Conservation (phyloP, 768 basidiomycete species). For the Rubroboletus pulcherrimus region DNA sequence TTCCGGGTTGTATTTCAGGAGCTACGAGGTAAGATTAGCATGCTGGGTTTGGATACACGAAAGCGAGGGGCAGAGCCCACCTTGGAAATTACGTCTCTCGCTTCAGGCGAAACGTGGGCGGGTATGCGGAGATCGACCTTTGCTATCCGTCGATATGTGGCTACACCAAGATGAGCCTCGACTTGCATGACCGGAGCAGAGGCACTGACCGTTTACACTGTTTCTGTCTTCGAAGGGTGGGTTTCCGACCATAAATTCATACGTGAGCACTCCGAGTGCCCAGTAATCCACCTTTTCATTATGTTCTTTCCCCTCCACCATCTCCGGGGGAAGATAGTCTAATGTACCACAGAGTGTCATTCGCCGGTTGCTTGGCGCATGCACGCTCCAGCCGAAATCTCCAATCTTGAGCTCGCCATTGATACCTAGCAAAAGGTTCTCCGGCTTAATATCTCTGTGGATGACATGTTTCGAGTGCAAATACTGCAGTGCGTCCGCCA, state of each 20-base stretch:
- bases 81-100: constrained; percentile 43
- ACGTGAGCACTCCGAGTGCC: constrained; percentile 95
- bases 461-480: constrained; percentile 96
- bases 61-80: constrained; percentile 20
- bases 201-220: constrained; percentile 67
- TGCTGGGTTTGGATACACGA: constrained; percentile 5
- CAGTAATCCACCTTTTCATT: constrained; percentile 91
- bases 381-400: constrained; percentile 98
- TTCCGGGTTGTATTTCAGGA: constrained; percentile 79
- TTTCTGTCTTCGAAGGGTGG: constrained; percentile 84
- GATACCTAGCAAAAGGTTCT: constrained; percentile 90
- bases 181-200: background rate
- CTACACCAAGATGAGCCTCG: constrained; percentile 35
- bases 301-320: constrained; percentile 92
- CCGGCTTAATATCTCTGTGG: constrained; percentile 98
- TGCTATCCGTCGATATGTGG: constrained; percentile 87
- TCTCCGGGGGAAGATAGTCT: constrained; percentile 97
- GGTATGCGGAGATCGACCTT: constrained; percentile 71
- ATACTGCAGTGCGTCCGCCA: constrained; percentile 94
- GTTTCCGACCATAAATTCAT: constrained; percentile 87
- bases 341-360: constrained; percentile 93
- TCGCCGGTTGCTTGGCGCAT: constrained; percentile 86
- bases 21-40: constrained; percentile 41
- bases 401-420: constrained; percentile 98
- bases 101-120: constrained; percentile 39